A percentile compares a stretch with the other conserved stretches of the same genome.
These are phyloP conservation scores for Candida golubevii DNA, from an alignment of 805 yeast species.

Conservation along the genomic window DNA sequence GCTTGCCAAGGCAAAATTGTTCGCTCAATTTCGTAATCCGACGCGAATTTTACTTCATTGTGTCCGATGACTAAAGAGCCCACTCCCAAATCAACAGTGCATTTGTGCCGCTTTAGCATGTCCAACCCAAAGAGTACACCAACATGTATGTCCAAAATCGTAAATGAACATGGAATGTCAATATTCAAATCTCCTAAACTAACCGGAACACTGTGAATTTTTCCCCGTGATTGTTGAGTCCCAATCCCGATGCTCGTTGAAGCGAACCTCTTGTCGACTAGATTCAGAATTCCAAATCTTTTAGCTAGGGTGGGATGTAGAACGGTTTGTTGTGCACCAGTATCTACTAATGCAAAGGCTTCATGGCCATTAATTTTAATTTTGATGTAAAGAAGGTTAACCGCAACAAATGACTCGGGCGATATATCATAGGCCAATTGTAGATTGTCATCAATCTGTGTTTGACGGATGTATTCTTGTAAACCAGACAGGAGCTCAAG, in stretches of 20 bases:
- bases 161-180: constrained; percentile 39
- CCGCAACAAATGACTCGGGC: constrained; percentile 84
- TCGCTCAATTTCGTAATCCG: constrained; percentile 62
- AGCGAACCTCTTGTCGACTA: constrained; percentile 73
- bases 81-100: constrained; percentile 65
- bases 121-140: constrained; percentile 87
- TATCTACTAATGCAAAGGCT: constrained; percentile 90
- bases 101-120: constrained; percentile 84
- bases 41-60: constrained; percentile 65
- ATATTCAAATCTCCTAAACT: constrained; percentile 55
- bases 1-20: constrained; percentile 16
- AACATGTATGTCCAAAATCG: constrained; percentile 56
- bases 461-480: constrained; percentile 58
- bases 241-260: constrained; percentile 95
- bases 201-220: constrained; percentile 84
- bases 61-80: constrained; percentile 69
- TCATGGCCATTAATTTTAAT: constrained; percentile 74
- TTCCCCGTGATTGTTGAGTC: constrained; percentile 67
- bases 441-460: constrained; percentile 76
- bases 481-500: constrained; percentile 34
- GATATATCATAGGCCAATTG: constrained; percentile 77
- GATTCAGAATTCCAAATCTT: constrained; percentile 58
- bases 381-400: constrained; percentile 78
- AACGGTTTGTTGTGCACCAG: constrained; percentile 92
- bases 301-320: constrained; percentile 77